Base-by-base conservation (phyloP, 768 basidiomycete genomes). In the Hygrophorus russula region DNA sequence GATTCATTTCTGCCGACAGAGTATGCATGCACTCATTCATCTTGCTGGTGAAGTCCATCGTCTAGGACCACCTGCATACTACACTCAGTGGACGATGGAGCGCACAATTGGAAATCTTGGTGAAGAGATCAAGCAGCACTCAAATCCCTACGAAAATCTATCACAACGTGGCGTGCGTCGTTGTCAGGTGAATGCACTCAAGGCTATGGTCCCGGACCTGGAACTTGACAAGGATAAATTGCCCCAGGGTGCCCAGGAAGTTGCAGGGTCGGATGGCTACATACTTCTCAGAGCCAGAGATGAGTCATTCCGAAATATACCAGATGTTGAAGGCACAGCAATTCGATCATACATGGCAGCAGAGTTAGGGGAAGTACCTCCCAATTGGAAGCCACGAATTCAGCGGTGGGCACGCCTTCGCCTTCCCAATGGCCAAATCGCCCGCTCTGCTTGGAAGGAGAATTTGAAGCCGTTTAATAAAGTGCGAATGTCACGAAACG, bases 341-440 rank as follows among this genome's bases (percentile, higher is more conserved):
- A 12, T 47, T 2, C 15, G 30, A n/a, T 9, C 19, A 13, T 38
- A 38, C n/a, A 40, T 30, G 9, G 3, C 27, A 6, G 32, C 17
- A 2, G 47, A 54, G 33, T 50, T 47, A 27, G 33, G 49, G 1
- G 37, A 32, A 15, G 17, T 29, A 27, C 17, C 36, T 13, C 12
- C 13, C 19, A 45, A 45, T 18, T 45, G 44, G 44, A 15, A 11
- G 13, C 29, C 33, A 14, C n/a, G 14, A 30, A 27, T 48, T 5
- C 14, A 17, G 37, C 39, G 43, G 14, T 60, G 56, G 54, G 59
- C 51, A 3, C 48, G 47, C 2, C 44, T 59, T 2, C 44, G 28
- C 19, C 49, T 58, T 32, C 56, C 53, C 11, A 58, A 49, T 46
- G 53, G 59, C 13, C 56, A 57, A 38, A 47, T 52, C 41, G 49